Base-by-base conservation (phyloP, 1,284 basidiomycete genomes). In the Cutaneotrichosporon cyanovorans region DNA sequence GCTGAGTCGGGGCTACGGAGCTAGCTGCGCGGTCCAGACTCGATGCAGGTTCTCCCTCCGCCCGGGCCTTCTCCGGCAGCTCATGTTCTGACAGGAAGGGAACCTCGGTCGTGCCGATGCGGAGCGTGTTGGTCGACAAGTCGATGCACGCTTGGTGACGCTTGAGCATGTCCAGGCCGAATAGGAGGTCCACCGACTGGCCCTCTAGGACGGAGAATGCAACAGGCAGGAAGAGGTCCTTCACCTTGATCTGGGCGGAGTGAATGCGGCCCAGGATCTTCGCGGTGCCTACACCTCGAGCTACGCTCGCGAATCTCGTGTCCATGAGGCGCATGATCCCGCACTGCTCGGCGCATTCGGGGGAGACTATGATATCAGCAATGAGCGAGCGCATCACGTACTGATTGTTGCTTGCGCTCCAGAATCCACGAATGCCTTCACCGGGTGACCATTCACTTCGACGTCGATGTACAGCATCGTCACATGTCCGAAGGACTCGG, bases 101-200 rank as follows among this genome's bases (percentile, higher is more conserved):
- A 8, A 98, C 84, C 67, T 90, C 85, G 21, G 84, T 79, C 4
- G 81, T 84, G 71, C 90, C 84, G 49, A 98, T 93, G 22, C 91
- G 78, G 15, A 98, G 79, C 11, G 85, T 85, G 60, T 85, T 82
- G 68, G 88, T 87, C 50, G 82, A 77, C 21, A 98, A 79, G 69
- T 98, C 95, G 65, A 98, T 96, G 60, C 82, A 85, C 9, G 91
- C 92, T 68, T 96, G 91, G 65, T 96, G 89, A 2, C 91, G 85
- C 72, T 93, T 97, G 57, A 98, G 80, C 95, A 98, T 98, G 75
- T 98, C 93, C 16, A 98, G 77, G 5, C 93, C 95, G 44, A 98
- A 86, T 2, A 98, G 76, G 18, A 98, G 80, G 61, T 98, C 93
- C 34, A 97, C 90, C 46, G 85, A 82, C 28, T 83, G 80, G 20